Evolutionary conservation across 2,329 filamentous ascomycete genomes (phyloP), one percentile per base, ranked within the genome.

Genomic region (Epichloe gansuensis): DNA sequence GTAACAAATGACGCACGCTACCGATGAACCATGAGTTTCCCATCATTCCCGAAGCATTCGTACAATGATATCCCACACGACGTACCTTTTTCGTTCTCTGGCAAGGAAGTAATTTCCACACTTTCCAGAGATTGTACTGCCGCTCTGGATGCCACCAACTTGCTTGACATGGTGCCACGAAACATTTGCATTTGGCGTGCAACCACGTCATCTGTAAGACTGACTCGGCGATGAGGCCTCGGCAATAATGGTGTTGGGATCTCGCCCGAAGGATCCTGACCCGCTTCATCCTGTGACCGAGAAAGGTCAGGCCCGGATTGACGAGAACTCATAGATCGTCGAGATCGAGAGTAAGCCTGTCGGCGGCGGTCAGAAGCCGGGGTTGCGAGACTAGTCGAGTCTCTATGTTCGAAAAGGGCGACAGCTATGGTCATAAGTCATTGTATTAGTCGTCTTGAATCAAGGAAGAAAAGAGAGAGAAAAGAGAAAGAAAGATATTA

Each of bases 1-100:
- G 60, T 83, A 83, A 65, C 81, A 84, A 54, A 84, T 84, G 21
- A 78, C 73, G 60, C 81, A 84, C 13, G 66, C 80, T 84, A 57
- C 1, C 43, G 1, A 38, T 46, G 8, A 17, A 5, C 34, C 17
- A 31, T 52, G 7, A 46, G 25, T 55, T 31, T 21, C 15, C 5
- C 5, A 17, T 9, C 13, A 12, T 50, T 34, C 9, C 38, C n/a
- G 13, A 12, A 25, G 7, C 28, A 28, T 44, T 17, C 17, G 12
- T 5, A 25, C 37, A 9, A 7, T 6, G 15, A 31, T 5, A 21
- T 21, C 13, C 42, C 9, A 31, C n/a, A 38, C 13, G 17, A 66
- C 74, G 64, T 65, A 80, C 77, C 73, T 59, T 67, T 69, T 55
- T 80, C 76, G 42, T 61, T 66, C 45, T 75, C 69, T 0, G 71